These are phyloP conservation scores for Diplodia seriata DNA, from an alignment of 2,329 filamentous ascomycete genomes.

Conservation along the genomic window DNA sequence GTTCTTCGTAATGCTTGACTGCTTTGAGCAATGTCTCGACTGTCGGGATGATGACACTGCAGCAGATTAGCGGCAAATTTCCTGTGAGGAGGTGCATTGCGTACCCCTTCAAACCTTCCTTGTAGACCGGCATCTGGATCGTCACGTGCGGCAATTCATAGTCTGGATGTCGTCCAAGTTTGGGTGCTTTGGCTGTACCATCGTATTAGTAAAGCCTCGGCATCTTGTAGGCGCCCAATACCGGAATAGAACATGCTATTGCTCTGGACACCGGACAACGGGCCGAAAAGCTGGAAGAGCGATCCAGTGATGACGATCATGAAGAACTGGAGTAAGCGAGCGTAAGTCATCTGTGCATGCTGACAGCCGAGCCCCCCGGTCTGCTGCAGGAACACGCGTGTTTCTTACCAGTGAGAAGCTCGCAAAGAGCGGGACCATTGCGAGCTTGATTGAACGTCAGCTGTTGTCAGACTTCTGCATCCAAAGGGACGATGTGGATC, in stretches of 20 bases:
- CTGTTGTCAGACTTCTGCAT: conserved; percentile 2
- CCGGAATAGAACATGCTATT: conserved; percentile 41
- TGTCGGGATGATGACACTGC: conserved; percentile 34
- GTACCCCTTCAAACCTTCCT: conserved; percentile 47
- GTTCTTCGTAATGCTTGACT: conserved; percentile 77
- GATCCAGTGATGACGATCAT: conserved; percentile 57
- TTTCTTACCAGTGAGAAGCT: conserved; percentile 43
- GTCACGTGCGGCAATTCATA: conserved; percentile 61
- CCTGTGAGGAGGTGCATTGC: conserved; percentile 7
- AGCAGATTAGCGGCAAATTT: conserved; percentile 19
- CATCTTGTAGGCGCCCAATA: conserved; percentile 32
- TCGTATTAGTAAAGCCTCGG: background rate
- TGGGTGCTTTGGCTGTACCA: conserved; percentile 18
- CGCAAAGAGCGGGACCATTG: conserved; percentile 47
- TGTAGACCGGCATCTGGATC: conserved; percentile 53
- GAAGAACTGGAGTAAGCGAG: conserved; percentile 53
- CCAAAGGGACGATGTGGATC: conserved; percentile 14
- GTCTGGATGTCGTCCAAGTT: conserved; percentile 16
- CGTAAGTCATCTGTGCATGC: conserved; percentile 7
- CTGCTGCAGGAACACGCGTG: conserved; percentile 24
- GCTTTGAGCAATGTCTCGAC: conserved; percentile 11
- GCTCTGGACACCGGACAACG: conserved; percentile 42
- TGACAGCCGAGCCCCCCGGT: conserved; percentile 33
- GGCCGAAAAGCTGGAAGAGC: conserved; percentile 60
- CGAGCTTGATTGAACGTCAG: conserved; percentile 42